Base-by-base conservation (phyloP, 208 protist species). In the Borovskyia barvae region DNA sequence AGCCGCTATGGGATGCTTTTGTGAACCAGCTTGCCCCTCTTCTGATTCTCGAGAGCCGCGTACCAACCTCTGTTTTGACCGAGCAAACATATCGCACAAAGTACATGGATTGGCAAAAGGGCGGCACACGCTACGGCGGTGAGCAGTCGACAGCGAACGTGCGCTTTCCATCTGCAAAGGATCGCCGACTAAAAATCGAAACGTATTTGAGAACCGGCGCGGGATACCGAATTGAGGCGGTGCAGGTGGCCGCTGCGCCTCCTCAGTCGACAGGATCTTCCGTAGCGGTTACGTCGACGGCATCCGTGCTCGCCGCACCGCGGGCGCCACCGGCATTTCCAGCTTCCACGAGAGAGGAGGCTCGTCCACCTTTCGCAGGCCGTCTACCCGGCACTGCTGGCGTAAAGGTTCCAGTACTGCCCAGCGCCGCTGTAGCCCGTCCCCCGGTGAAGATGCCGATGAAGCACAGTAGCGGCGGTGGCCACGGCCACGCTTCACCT, bases 61-160 rank as follows among this genome's bases (percentile, higher is more conserved):
- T 94, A 19, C 88, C 88, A 15, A 41, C 52, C 0, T 35, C n/a
- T 19, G 54, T 90, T 24, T 55, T 92, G 52, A 58, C 74, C 29
- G 59, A 72, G 42, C 59, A 90, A 24, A 94, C 84, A 15, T 92
- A 92, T 52, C 69, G 77, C 55, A 89, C 77, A 42, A 94, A 94
- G 71, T 94, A 82, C 65, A 57, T 86, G 53, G 88, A 94, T 65
- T 94, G 88, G 85, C 52, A 87, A 32, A 92, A 94, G 66, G 88
- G 88, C 25, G 88, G 88, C 39, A 94, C 88, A 9, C 84, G 88
- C 3, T 94, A 94, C 76, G 77, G 45, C 8, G 77, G 80, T 0
- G 80, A 81, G 24, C 72, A 87, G 53, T 56, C 63, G n/a, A 47
- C 72, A 0, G 52, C 85, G 2, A 94, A 94, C 55, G 76, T 94